Conservation (phyloP, 1,139 yeast species). For the Saccharomyces uvarum region DNA sequence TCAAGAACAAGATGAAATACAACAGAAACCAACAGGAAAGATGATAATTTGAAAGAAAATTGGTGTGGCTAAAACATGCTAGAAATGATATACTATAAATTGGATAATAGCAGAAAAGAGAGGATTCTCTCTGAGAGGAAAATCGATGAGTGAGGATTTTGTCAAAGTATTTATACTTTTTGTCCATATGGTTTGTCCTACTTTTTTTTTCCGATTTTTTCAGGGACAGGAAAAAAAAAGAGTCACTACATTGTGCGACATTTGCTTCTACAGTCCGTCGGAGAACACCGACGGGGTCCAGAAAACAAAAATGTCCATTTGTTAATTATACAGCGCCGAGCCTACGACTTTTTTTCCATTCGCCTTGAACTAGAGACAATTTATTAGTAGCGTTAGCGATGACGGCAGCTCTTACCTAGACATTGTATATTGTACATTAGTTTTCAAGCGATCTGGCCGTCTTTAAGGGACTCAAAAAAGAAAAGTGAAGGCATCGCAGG, state of each 20-base stretch:
- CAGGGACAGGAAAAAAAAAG: not conserved
- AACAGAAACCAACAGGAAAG: slow-evolving; percentile 5
- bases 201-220: not conserved
- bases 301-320: not conserved
- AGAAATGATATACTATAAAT: not conserved
- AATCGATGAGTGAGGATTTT: not conserved
- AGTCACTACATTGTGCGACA: not conserved
- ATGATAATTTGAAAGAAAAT: slow-evolving; percentile 12
- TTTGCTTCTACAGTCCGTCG: not conserved
- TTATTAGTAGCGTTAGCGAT: not conserved
- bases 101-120: not conserved
- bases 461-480: not conserved
- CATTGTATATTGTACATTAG: not conserved
- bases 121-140: not conserved
- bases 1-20: slow-evolving; percentile 3
- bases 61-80: slow-evolving; percentile 16
- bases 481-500: not conserved
- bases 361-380: not conserved
- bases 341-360: not conserved
- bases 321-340: not conserved
- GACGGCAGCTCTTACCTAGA: not conserved
- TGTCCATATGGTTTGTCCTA: not conserved
- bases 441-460: not conserved
- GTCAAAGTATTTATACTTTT: not conserved
- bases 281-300: not conserved